Base-by-base conservation (phyloP, 2,329 filamentous ascomycete genomes). In the Aspergillus sclerotialis region DNA sequence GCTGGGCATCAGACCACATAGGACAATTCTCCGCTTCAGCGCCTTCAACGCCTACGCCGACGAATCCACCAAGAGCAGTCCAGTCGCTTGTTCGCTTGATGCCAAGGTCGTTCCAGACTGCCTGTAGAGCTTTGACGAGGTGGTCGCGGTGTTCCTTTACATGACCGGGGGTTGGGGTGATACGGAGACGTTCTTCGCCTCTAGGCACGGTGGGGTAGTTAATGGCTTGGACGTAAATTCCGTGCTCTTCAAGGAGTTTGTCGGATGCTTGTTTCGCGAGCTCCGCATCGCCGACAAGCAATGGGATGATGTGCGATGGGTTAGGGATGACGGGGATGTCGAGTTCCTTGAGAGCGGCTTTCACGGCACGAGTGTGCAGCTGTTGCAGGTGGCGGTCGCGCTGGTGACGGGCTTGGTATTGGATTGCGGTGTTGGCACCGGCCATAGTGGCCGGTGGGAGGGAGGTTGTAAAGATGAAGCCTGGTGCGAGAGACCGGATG, bases 401-500 rank as follows among this genome's bases (percentile, higher is more conserved):
- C 50, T 82, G 76, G 60, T 94, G 82, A 32, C 72, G 71, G 68
- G 86, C 82, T 63, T 96, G 92, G 60, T 96, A 95, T 56, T 95
- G 85, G 52, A 98, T 96, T 23, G 92, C 88, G 1, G 86, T 73
- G 59, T 81, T 78, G 14, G 92, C 92, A 35, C 92, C 92, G 13
- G 92, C 89, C 92, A 98, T 98, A 43, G 88, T 93, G 10, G 92
- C 88, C 0, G 92, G 92, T 4, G 92, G 92, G 9, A 98, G 78
- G 7, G 89, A 94, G 4, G 92, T 98, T 30, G 92, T 98, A 70
- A 98, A 98, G 63, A 98, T 98, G 69, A 98, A 98, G 17, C 92
- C 92, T 4, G 92, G 89, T 2, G 92, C 92, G 26, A 96, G 78
- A 7, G 92, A 96, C 33, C 92, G 85, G 52, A 98, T 84, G 42